phyloP scores from a whole-genome alignment of 208 protist genomes.

The Trypanosoma platydactyli region DNA sequence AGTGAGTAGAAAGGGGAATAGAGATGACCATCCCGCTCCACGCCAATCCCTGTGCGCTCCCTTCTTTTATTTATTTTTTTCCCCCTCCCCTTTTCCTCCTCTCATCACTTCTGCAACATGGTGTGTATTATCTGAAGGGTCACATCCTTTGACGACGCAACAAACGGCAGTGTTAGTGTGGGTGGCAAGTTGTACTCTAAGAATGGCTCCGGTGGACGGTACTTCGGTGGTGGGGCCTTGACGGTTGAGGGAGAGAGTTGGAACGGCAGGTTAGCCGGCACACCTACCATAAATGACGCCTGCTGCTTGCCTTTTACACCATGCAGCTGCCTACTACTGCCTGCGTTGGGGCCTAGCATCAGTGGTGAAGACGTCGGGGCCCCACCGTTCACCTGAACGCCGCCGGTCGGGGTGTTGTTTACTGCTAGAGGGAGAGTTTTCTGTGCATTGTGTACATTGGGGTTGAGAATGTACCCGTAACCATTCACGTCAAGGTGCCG shows the following conservation, averaged over 20 bases:
- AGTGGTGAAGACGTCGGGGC: slow-evolving; percentile 33
- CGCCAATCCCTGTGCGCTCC: no score
- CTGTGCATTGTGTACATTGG: slow-evolving; percentile 87
- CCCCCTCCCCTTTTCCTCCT: not conserved
- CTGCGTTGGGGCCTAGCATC: slow-evolving; percentile 39
- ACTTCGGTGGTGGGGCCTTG: slow-evolving; percentile 57
- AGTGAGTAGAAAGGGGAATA: no score
- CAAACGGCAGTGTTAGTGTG: slow-evolving; percentile 73
- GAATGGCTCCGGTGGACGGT: slow-evolving; percentile 84
- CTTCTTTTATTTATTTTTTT: slow-evolving; percentile 1
- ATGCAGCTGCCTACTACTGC: slow-evolving; percentile 22
- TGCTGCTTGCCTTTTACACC: slow-evolving; percentile 29
- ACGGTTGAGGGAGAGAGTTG: slow-evolving; percentile 8
- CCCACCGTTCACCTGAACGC: slow-evolving; percentile 25
- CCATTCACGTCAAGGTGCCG: slow-evolving; percentile 88
- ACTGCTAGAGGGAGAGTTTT: slow-evolving; percentile 62
- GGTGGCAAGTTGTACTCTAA: slow-evolving; percentile 88
- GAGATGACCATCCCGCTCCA: no score
- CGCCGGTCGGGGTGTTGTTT: slow-evolving; percentile 16
- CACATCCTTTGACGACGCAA: slow-evolving; percentile 46
- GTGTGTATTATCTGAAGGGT: slow-evolving; percentile 37
- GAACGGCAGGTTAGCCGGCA: slow-evolving; percentile 21
- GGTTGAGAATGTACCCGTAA: slow-evolving; percentile 85
- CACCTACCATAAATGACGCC: slow-evolving; percentile 22
- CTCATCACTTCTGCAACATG: slow-evolving; percentile 62